These are phyloP conservation scores for Lodderomyces beijingensis DNA, from an alignment of 1,139 yeast species.

Conservation along the genomic window DNA sequence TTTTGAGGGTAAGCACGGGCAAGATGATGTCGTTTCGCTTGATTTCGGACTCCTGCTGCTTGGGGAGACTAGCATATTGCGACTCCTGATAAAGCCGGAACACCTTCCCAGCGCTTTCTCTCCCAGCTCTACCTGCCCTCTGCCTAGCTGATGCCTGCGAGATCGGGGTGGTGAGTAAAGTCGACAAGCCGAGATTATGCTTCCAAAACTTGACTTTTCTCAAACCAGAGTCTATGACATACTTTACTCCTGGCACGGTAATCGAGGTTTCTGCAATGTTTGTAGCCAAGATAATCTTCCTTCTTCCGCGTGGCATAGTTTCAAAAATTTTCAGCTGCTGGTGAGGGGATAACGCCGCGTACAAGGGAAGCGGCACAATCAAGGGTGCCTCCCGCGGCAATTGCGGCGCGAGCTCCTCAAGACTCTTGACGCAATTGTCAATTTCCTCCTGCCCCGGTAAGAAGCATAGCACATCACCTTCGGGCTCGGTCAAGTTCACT, in stretches of 20 bases:
- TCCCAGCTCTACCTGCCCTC: conserved; percentile 98
- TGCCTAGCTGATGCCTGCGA: conserved; percentile 94
- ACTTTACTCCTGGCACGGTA: conserved; percentile 92
- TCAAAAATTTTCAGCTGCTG: conserved; percentile 78
- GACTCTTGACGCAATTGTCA: conserved; percentile 70
- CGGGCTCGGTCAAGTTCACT: conserved; percentile 69
- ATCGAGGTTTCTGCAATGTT: conserved; percentile 97
- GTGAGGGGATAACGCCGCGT: conserved; percentile 86
- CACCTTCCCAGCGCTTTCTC: conserved; percentile 89
- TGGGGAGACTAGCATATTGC: conserved; percentile 54
- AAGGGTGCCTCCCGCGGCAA: conserved; percentile 73
- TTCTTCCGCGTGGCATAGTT: conserved; percentile 51
- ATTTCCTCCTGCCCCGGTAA: conserved; percentile 97
- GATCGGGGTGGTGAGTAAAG: conserved; percentile 84
- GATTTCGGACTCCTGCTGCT: conserved; percentile 91
- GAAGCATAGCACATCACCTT: conserved; percentile 87
- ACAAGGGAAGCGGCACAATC: conserved; percentile 75
- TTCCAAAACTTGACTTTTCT: conserved; percentile 94
- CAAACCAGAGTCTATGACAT: conserved; percentile 88
- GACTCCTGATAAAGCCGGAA: conserved; percentile 76
- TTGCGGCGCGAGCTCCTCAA: conserved; percentile 58
- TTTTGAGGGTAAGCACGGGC: conserved; percentile 79
- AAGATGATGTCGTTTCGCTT: conserved; percentile 79
- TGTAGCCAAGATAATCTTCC: conserved; percentile 87
- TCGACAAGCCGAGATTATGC: conserved; percentile 85